Evolutionary conservation across 176 grass and related monocot species (phyloP).

Genomic region (Eremochloa ophiuroides): DNA sequence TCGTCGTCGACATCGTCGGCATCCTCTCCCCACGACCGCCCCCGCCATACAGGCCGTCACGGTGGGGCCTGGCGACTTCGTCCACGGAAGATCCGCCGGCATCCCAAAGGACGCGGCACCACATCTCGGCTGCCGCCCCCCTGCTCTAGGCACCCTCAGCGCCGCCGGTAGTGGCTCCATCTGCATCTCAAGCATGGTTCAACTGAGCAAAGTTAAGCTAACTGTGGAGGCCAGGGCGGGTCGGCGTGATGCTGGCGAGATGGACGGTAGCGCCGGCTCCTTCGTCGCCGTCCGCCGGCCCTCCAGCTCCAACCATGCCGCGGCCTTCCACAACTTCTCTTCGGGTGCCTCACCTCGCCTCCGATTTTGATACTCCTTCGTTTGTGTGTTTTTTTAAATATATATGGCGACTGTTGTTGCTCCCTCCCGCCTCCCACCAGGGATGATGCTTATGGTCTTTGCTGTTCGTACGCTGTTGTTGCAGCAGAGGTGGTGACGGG

Average conservation of each 20-base stretch:
- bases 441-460: slow-evolving; percentile 16
- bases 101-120: no score
- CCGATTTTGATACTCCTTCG: background rate
- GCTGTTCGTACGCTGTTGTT: slow-evolving; percentile 11
- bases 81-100: no score
- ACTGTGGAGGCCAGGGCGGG: background rate
- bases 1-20: no score
- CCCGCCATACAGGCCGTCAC: no score
- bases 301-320: slow-evolving; percentile 34
- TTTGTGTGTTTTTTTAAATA: background rate
- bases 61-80: no score
- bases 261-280: slow-evolving; percentile 54
- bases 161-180: no score
- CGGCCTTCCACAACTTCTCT: slow-evolving; percentile 58
- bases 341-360: slow-evolving; percentile 32
- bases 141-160: no score
- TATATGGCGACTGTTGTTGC: background rate
- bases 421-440: background rate
- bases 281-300: slow-evolving; percentile 60
- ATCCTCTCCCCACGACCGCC: no score
- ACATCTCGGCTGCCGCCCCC: no score
- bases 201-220: background rate
- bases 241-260: background rate
- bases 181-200: no score
- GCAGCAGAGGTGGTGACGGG: slow-evolving; percentile 80